Base-by-base conservation (phyloP, 768 basidiomycete species). In the Cystobasidium tubakii region DNA sequence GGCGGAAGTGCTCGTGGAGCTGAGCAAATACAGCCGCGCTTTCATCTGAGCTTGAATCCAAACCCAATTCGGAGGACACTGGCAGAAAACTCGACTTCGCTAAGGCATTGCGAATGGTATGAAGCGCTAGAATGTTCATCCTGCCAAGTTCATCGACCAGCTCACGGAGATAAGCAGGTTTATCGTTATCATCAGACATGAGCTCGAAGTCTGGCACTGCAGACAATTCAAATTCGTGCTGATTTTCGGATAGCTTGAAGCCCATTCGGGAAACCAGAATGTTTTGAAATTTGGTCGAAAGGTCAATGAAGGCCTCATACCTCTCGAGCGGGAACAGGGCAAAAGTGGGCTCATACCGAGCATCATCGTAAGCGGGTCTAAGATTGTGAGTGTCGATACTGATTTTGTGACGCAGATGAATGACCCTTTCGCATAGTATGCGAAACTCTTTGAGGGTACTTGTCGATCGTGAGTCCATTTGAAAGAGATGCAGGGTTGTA, bases 401-500 rank as follows among this genome's bases (percentile, higher is more conserved):
- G 43, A 67, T 25, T 31, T 46, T 44, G 23, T 23, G 36, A 10
- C 66, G 42, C 23, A 67, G 9, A 1, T 31, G 23, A 3, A 36
- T 31, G 21, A 67, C 66, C 23, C 46, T 34, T 29, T 67, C 66
- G 36, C 34, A 6, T 13, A 67, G n/a, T 12, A 12, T 21, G 13
- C 31, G 25, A 42, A 15, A 43, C 7, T 65, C 27, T 23, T 65
- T 65, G 39, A 42, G 7, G 7, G 27, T 42, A 21, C 17, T 13
- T 69, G 31, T 69, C 44, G 39, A 34, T 23, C 27, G 6, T 60
- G 44, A 12, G 25, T 62, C 57, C 1, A 23, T 34, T 44, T 71
- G 69, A 39, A 57, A 71, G n/a, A 71, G 69, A 39, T 71, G 69
- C 21, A 71, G 69, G 15, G 54, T 42, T 13, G 69, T 36, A 23